These are phyloP conservation scores for Oxyria digyna DNA, from an alignment of 148 eudicot genomes.

Conservation along the genomic window DNA sequence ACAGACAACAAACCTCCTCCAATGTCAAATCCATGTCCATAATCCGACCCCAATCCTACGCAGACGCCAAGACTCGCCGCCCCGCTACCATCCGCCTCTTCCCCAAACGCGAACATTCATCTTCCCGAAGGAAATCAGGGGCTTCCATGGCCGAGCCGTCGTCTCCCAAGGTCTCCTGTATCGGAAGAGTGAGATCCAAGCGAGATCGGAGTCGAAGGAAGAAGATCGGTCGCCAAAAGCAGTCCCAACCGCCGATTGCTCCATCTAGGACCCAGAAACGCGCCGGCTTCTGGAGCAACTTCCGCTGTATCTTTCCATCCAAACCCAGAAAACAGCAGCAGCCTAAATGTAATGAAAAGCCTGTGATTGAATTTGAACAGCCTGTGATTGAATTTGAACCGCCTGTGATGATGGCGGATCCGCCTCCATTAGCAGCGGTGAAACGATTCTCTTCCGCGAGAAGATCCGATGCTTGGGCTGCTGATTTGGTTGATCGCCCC, in stretches of 20 bases:
- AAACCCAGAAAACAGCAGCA: conserved; percentile 7
- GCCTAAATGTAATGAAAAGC: background rate
- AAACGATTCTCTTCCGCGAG: conserved; percentile 15
- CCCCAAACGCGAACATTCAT: conserved; percentile 37
- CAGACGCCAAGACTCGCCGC: conserved; percentile 23
- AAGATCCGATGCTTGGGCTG: conserved; percentile 6
- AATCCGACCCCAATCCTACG: conserved; percentile 40
- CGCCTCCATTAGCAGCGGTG: background rate
- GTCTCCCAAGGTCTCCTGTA: conserved; percentile 88
- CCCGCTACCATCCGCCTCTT: conserved; percentile 36
- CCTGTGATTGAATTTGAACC: too few species aligned
- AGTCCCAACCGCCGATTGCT: conserved; percentile 6
- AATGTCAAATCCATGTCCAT: conserved; percentile 32
- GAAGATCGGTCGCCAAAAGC: background rate
- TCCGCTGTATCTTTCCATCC: conserved; percentile 32
- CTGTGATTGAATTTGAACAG: too few species aligned
- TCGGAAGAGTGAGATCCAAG: conserved; percentile 69
- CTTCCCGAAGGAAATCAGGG: conserved; percentile 18
- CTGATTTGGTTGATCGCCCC: conserved; percentile 23
- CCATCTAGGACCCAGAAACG: conserved; percentile 10
- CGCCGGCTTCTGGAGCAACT: conserved; percentile 28
- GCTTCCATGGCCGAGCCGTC: conserved; percentile 40
- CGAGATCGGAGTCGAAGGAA: conserved; percentile 31
- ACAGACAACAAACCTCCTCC: conserved; percentile 27
- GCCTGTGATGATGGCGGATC: background rate